Evolutionary conservation across 495 filamentous ascomycete genomes (phyloP).

Genomic region (Xylaria sp.): DNA sequence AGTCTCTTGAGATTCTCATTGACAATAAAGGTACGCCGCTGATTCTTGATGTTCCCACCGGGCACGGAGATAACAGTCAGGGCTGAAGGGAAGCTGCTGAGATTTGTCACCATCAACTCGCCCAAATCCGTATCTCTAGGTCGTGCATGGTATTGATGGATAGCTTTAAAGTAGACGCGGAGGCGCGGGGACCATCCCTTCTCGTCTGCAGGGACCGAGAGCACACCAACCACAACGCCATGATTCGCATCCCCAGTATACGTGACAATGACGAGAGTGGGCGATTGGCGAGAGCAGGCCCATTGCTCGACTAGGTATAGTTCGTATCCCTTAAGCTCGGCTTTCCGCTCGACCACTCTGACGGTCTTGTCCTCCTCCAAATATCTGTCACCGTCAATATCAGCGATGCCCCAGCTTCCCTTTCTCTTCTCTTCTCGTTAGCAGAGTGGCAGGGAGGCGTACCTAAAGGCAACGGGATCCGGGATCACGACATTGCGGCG

Average conservation of each 20-base stretch:
- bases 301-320: conserved; percentile 97
- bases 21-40: conserved; percentile 87
- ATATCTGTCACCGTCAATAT: conserved; percentile 59
- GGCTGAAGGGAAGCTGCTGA: conserved; percentile 86
- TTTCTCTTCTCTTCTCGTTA: too few species aligned
- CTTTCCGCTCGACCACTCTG: conserved; percentile 72
- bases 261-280: conserved; percentile 90
- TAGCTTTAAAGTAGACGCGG: conserved; percentile 82
- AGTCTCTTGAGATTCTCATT: conserved; percentile 94
- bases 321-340: conserved; percentile 81
- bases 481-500: conserved; percentile 68
- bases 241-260: conserved; percentile 90
- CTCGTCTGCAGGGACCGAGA: conserved; percentile 85
- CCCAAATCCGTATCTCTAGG: conserved; percentile 84
- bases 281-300: conserved; percentile 89
- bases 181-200: conserved; percentile 78
- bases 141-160: conserved; percentile 82
- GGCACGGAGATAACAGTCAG: conserved; percentile 89
- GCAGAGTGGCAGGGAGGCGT: conserved; percentile 29
- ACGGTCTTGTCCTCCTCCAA: conserved; percentile 87
- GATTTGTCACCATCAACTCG: conserved; percentile 90
- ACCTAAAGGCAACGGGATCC: conserved; percentile 75
- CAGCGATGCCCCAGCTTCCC: background rate
- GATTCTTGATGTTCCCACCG: conserved; percentile 80
- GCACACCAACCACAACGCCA: conserved; percentile 75